Evolutionary conservation across 352 stramenopile species (phyloP).

Genomic region (Blastocystis sp.): DNA sequence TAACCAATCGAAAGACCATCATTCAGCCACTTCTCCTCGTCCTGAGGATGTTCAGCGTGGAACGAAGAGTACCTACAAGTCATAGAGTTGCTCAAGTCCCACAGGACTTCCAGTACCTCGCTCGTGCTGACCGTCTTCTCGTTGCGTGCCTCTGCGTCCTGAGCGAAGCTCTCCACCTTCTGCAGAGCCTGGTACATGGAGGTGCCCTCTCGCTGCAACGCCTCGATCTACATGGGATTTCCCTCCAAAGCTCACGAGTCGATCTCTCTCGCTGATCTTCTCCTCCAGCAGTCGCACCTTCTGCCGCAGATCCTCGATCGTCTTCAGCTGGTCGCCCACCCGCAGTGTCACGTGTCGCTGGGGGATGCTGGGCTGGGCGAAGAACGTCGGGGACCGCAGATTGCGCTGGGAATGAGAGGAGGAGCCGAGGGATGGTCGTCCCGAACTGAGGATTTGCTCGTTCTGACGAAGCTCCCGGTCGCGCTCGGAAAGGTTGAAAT

Average conservation of each 20-base stretch:
- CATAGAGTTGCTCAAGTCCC: background rate
- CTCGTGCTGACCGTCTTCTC: background rate
- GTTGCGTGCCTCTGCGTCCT: background rate
- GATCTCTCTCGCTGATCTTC: background rate
- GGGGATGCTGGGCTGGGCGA: background rate
- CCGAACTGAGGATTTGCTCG: background rate
- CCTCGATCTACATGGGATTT: background rate
- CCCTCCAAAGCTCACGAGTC: background rate
- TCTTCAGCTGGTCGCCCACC: background rate
- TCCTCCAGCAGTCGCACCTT: background rate
- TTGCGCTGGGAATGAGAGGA: background rate
- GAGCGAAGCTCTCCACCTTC: background rate
- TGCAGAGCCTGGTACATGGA: conserved; percentile 36
- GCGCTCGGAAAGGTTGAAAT: background rate
- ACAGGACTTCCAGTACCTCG: conserved; percentile 11
- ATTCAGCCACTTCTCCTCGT: conserved; percentile 46
- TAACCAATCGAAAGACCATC: conserved; percentile 29
- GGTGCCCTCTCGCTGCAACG: conserved; percentile 13
- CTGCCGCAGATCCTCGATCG: background rate
- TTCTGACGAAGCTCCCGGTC: background rate
- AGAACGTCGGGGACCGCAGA: background rate
- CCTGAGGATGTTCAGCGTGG: background rate
- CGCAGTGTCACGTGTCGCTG: background rate
- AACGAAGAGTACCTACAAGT: background rate
- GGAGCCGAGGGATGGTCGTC: background rate